Base-by-base conservation (phyloP, 306 rosid species). In the Citrullus colocynthis region DNA sequence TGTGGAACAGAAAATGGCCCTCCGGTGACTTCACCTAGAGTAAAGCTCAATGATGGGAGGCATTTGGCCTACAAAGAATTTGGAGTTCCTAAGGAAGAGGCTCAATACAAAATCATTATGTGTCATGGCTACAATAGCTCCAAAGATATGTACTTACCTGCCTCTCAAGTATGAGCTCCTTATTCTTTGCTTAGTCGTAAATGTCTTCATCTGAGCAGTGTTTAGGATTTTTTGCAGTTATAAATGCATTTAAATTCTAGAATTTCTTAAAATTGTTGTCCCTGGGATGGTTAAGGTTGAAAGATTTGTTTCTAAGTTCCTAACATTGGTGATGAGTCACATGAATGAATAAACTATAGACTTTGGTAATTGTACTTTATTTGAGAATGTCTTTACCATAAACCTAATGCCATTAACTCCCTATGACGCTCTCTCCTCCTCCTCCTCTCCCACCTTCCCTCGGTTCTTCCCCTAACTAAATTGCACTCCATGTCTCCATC, bases 1-100 rank as follows among this genome's bases (percentile, higher is more conserved):
- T 88, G 97, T 34, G 97, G 97, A 52, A 84, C 93, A 14, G 76
- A 80, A 0, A 81, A 74, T 36, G 97, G 93, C 57, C 97, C 98
- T 79, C 80, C 78, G 24, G 67, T 90, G 17, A 83, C 91, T 78
- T 90, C 97, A 24, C 84, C 91, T 6, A 86, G 93, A 78, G 88
- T 90, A 56, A 90, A 81, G 65, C 96, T 91, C 82, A 73, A 82
- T 37, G 93, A 89, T 81, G 94, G 96, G 1, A 88, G 97, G 76
- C 85, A 89, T 83, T 89, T 93, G 89, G 93, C 98, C 69, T 91
- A 93, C 84, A 34, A 86, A 34, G 94, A 90, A 78, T 67, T 54
- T 4, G 98, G 98, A 62, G 89, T 88, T 83, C 83, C 88, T 1
- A 93, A 88, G 79, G 89, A 90, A 61, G 85, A 83, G 66, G 96